Percentiles rank a stretch among this genome's conserved stretches.
These are phyloP conservation scores for Dactylellina parvicollis DNA, from an alignment of 2,329 filamentous ascomycete genomes.

Conservation along the genomic window DNA sequence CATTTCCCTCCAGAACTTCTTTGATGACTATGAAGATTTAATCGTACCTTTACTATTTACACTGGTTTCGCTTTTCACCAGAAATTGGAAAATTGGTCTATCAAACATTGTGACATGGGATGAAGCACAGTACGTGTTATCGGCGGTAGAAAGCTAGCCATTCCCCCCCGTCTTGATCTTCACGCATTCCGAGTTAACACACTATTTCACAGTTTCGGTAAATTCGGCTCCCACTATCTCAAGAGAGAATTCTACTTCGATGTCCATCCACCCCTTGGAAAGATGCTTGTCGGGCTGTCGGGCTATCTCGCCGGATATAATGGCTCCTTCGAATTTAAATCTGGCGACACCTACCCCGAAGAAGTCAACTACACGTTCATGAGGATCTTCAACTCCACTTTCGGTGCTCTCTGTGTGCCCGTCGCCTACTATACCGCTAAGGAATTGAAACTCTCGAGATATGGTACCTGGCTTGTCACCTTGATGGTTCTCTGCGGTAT, in stretches of 20 bases:
- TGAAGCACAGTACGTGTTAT: slow-evolving; percentile 68
- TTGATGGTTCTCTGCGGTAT: slow-evolving; percentile 86
- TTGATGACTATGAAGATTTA: slow-evolving; percentile 72
- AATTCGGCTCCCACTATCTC: slow-evolving; percentile 98
- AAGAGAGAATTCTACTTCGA: slow-evolving; percentile 99
- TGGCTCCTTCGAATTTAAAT: slow-evolving; percentile 99
- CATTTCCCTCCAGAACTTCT: slow-evolving; percentile 59
- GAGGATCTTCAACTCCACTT: slow-evolving; percentile 95
- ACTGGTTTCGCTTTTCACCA: slow-evolving; percentile 72
- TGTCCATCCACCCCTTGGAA: slow-evolving; percentile 93
- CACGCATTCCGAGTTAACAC: slow-evolving; percentile 10
- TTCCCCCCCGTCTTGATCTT: background rate
- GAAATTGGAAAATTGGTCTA: slow-evolving; percentile 75
- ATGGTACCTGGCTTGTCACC: slow-evolving; percentile 92
- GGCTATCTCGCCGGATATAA: slow-evolving; percentile 98
- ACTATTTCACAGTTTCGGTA: slow-evolving; percentile 74
- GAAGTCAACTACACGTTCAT: slow-evolving; percentile 98
- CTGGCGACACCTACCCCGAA: slow-evolving; percentile 90
- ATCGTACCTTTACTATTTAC: slow-evolving; percentile 72
- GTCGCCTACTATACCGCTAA: slow-evolving; percentile 94
- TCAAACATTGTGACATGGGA: slow-evolving; percentile 75
- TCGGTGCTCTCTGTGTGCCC: slow-evolving; percentile 90
- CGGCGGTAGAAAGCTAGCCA: background rate
- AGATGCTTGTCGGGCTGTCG: slow-evolving; percentile 96
- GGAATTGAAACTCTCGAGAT: slow-evolving; percentile 84